Evolutionary conservation across 257 asterid genomes (phyloP).

Genomic region (Gentiana dahurica): DNA sequence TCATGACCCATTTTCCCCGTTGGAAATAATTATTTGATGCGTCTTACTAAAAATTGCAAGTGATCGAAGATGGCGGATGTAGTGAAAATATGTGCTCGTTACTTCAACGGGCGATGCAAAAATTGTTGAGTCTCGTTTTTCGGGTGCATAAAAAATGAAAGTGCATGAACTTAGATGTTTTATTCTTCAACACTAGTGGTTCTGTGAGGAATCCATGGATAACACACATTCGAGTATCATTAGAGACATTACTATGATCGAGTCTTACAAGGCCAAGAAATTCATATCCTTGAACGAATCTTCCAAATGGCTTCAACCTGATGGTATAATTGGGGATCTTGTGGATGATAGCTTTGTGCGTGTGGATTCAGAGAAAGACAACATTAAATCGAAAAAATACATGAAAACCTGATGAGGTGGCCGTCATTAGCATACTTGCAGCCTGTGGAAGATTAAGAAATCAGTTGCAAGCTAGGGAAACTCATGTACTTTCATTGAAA

Average conservation of each 20-base stretch:
- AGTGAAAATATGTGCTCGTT: constrained; percentile 24
- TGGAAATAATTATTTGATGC: constrained; percentile 53
- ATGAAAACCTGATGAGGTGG: too few species aligned
- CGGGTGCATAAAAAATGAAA: constrained; percentile 60
- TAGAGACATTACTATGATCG: constrained; percentile 75
- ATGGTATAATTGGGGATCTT: constrained; percentile 47
- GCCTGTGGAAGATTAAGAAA: too few species aligned
- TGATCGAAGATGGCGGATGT: constrained; percentile 88
- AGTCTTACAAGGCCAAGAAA: constrained; percentile 67
- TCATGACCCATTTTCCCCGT: constrained; percentile 91
- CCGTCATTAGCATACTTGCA: too few species aligned
- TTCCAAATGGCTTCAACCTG: constrained; percentile 80
- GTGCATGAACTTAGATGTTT: constrained; percentile 15
- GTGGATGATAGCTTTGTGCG: constrained; percentile 71
- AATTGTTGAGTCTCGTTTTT: constrained; percentile 52
- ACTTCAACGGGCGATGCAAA: constrained; percentile 52
- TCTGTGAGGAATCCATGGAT: too few species aligned
- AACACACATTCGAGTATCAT: too few species aligned
- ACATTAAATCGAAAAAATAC: constrained; percentile 36
- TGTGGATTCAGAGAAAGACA: constrained; percentile 76
- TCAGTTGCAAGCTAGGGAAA: too few species aligned
- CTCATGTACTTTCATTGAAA: too few species aligned
- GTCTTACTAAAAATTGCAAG: constrained; percentile 77
- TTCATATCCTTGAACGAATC: constrained; percentile 59
- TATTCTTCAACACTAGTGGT: too few species aligned